Conservation (phyloP, 495 filamentous ascomycete genomes). For the Thozetella sp. region DNA sequence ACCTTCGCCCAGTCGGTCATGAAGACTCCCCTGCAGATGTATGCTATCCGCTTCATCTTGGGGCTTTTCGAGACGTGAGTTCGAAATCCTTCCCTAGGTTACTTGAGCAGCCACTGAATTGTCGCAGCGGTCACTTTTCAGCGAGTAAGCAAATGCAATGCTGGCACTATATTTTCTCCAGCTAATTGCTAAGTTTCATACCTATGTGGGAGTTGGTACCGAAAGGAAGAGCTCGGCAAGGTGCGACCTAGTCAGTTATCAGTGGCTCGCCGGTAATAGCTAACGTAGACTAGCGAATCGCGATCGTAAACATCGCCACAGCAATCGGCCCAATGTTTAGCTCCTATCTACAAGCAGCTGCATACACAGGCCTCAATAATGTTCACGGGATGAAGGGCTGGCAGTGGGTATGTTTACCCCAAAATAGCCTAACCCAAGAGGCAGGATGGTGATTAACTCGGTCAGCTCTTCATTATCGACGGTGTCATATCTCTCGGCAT, state of each 20-base stretch:
- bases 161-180: too few relatives aligned
- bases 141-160: too few relatives aligned
- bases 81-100: too few relatives aligned
- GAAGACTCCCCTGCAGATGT: constrained; percentile 40
- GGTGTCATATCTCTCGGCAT: constrained; percentile 34
- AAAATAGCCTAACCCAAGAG: too few relatives aligned
- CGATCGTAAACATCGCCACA: constrained; percentile 56
- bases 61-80: constrained; percentile 42
- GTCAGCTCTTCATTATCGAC: constrained; percentile 36
- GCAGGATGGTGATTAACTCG: too few relatives aligned
- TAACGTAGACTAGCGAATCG: constrained; percentile 34
- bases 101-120: too few relatives aligned
- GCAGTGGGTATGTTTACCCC: constrained; percentile 33
- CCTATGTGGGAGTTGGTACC: constrained; percentile 35
- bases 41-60: constrained; percentile 55
- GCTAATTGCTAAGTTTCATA: neutral
- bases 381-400: constrained; percentile 38
- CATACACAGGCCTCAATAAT: constrained; percentile 49
- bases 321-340: constrained; percentile 53
- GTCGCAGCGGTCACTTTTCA: constrained; percentile 25
- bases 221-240: constrained; percentile 53
- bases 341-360: constrained; percentile 54
- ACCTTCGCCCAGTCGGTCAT: constrained; percentile 45
- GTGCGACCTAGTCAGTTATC: neutral
- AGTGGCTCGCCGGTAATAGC: too few relatives aligned